phyloP scores from a whole-genome alignment of 345 rosid genomes.

The Cardamine occulta region DNA sequence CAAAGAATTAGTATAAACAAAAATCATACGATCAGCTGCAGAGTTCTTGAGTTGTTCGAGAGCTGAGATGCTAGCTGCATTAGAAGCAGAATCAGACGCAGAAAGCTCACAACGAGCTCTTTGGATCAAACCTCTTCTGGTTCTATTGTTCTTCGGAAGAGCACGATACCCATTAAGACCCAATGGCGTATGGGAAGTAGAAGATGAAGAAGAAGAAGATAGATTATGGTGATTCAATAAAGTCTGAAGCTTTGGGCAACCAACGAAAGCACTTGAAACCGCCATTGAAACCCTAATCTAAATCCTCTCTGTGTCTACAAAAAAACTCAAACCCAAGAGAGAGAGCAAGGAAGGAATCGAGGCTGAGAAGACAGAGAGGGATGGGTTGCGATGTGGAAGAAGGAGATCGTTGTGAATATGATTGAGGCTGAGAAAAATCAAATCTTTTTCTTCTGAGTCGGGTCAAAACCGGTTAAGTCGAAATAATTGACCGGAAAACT shows the following conservation, averaged over 20 bases:
- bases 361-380: constrained; percentile 41
- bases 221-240: constrained; percentile 47
- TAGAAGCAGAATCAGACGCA: constrained; percentile 36
- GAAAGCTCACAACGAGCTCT: constrained; percentile 53
- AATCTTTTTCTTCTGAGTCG: constrained; percentile 19
- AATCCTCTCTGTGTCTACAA: constrained; percentile 22
- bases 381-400: constrained; percentile 41
- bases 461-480: constrained; percentile 39
- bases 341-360: constrained; percentile 29
- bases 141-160: constrained; percentile 40
- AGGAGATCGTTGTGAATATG: constrained; percentile 35
- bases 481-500: constrained; percentile 19
- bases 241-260: constrained; percentile 53
- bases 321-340: constrained; percentile 13
- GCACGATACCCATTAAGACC: constrained; percentile 42
- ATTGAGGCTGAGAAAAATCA: constrained; percentile 25
- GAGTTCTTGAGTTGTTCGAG: constrained; percentile 72
- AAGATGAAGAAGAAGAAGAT: constrained; percentile 41
- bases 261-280: constrained; percentile 51
- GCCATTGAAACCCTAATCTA: constrained; percentile 44
- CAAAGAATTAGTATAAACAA: too few species aligned
- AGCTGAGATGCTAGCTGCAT: constrained; percentile 57
- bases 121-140: constrained; percentile 41
- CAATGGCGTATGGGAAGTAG: constrained; percentile 41
- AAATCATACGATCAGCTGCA: constrained; percentile 68